Base-by-base conservation (phyloP, 2,329 filamentous ascomycete species). In the Reticulascus tulasneorum region DNA sequence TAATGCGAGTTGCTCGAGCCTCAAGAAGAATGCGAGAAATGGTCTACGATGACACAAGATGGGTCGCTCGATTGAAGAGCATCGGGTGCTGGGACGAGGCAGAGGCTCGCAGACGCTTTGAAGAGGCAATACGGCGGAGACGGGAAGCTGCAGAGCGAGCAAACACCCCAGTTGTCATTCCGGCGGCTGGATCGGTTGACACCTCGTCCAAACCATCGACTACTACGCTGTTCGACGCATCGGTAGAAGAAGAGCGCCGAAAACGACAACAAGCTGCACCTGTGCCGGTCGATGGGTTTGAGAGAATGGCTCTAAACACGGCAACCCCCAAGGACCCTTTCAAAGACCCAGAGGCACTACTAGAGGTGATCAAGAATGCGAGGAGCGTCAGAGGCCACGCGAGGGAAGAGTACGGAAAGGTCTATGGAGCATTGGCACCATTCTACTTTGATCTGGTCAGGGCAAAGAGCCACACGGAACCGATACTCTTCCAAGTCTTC, bases 11-110 rank as follows among this genome's bases (percentile, higher is more conserved):
- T 56, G 91, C 93, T 28, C 82, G 84, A 45, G 82, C 86, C 17
- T 95, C 88, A 40, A 84, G 79, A 55, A 85, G 87, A 42, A 79
- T 97, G 74, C 84, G 85, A 56, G 93, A 98, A 64, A 98, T 98
- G 90, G 90, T 96, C 4, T 98, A 97, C 63, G 93, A 98, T 59
- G 93, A 98, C 60, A 87, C 89, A 32, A 77, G 91, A 66, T 98
- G 93, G 93, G 85, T 97, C 24, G 80, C 86, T 46, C 77, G 86
- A 45, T 64, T 98, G 36, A 85, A 85, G 56, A 81, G 75, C 40
- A 95, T 98, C 81, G 86, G 84, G 3, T 84, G 86, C 48, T 98
- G 93, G 93, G 84, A 94, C 54, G 93, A 98, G 56, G 61, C 69
- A 4, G 91, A 95, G 56, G 93, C 93, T 5, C 76, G 90, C 42